These are phyloP conservation scores for Penicillium sp. DNA, from an alignment of 2,329 filamentous ascomycete genomes.

Conservation along the genomic window DNA sequence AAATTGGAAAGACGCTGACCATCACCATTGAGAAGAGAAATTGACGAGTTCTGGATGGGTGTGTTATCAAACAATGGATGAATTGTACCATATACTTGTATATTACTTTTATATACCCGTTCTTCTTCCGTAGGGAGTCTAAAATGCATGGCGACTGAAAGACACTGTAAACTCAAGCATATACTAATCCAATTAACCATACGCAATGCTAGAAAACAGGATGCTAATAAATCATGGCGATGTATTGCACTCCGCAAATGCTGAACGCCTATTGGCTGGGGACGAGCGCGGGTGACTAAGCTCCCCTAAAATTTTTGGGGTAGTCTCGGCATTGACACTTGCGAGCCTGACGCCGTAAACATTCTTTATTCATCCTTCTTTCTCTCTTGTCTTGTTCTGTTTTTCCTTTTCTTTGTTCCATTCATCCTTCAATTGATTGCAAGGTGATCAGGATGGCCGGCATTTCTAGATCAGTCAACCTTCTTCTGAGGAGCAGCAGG, in stretches of 20 bases:
- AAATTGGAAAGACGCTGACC: conserved; percentile 34
- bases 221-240: not conserved
- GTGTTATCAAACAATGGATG: not conserved
- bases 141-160: not conserved
- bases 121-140: not conserved
- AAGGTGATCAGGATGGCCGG: conserved; percentile 61
- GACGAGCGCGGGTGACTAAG: conserved; percentile 32
- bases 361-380: conserved; percentile 22
- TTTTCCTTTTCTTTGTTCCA: conserved; percentile 9
- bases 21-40: conserved; percentile 34
- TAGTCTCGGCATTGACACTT: conserved; percentile 22
- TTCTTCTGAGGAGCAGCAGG: conserved; percentile 78
- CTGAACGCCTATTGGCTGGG: conserved; percentile 27
- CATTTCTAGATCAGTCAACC: conserved; percentile 71
- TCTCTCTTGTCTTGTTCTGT: conserved; percentile 15
- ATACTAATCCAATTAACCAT: not conserved
- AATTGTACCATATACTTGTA: conserved; percentile 15
- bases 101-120: conserved; percentile 7
- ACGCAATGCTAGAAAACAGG: not conserved
- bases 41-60: not conserved
- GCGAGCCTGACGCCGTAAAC: conserved; percentile 20
- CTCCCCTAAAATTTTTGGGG: conserved; percentile 30
- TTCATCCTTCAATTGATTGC: conserved; percentile 26
- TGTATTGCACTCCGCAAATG: conserved; percentile 25
- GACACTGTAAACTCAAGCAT: not conserved